Evolutionary conservation across 2,329 filamentous ascomycete genomes (phyloP).

Genomic region (Colletotrichum zoysiae): DNA sequence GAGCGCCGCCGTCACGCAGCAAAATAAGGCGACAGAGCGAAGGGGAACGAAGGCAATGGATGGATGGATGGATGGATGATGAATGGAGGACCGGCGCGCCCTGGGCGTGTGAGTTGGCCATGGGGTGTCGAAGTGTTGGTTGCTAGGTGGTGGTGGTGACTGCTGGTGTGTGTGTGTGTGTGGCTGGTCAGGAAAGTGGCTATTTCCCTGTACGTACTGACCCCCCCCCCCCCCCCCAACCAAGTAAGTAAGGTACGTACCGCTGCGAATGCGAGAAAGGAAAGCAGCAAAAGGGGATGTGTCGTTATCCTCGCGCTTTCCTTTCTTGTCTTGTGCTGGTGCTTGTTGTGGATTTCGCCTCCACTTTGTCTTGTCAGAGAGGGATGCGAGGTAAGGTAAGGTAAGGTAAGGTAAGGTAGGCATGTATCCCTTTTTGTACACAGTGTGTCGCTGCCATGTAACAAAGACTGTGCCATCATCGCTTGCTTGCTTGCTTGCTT

Average conservation of each 20-base stretch:
- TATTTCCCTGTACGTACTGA: constrained; percentile 21
- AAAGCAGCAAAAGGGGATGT: not conserved
- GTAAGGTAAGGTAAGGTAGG: no score
- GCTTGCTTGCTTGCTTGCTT: not conserved
- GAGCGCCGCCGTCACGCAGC: not conserved
- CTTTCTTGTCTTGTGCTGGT: not conserved
- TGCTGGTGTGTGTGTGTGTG: not conserved
- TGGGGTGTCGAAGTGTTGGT: constrained; percentile 18
- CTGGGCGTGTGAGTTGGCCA: constrained; percentile 15
- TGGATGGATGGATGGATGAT: constrained; percentile 1
- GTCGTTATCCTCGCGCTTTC: not conserved
- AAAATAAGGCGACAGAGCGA: not conserved
- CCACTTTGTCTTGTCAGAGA: constrained; percentile 4
- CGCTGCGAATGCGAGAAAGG: not conserved
- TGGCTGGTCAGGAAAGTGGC: constrained; percentile 15
- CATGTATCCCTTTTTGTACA: constrained; percentile 13
- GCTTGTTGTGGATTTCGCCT: not conserved
- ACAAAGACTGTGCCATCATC: not conserved
- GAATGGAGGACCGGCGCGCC: constrained; percentile 16
- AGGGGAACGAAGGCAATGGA: constrained; percentile 14
- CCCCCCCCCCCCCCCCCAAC: not conserved
- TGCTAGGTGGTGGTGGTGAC: constrained; percentile 27
- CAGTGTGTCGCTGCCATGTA: constrained; percentile 7
- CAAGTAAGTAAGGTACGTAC: not conserved
- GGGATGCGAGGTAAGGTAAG: not conserved